These are phyloP conservation scores for Boletus fagicola DNA, from an alignment of 768 basidiomycete genomes.

Conservation along the genomic window DNA sequence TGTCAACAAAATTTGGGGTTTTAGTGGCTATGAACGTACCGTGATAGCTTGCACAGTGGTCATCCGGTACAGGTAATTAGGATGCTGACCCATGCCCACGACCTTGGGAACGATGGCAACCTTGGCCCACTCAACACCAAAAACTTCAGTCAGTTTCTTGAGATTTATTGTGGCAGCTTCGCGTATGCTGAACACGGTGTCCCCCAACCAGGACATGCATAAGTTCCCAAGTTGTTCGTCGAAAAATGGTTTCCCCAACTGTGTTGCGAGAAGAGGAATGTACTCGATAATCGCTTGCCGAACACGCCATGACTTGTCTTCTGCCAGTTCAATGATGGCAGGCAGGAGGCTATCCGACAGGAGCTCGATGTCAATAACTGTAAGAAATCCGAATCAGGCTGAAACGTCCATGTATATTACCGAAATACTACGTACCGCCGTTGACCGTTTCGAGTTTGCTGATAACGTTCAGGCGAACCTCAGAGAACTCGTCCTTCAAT, in stretches of 20 bases:
- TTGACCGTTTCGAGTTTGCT: slow-evolving; percentile 98
- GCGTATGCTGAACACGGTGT: slow-evolving; percentile 97
- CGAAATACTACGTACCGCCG: slow-evolving; percentile 53
- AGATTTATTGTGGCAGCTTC: slow-evolving; percentile 98
- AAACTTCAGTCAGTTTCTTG: slow-evolving; percentile 96
- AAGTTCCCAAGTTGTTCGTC: slow-evolving; percentile 95
- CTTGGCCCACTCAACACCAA: slow-evolving; percentile 97
- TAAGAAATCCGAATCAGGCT: slow-evolving; percentile 10
- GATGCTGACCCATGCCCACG: slow-evolving; percentile 94
- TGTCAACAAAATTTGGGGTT: slow-evolving; percentile 4
- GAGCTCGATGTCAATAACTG: slow-evolving; percentile 97
- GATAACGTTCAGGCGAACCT: slow-evolving; percentile 96
- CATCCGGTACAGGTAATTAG: slow-evolving; percentile 97
- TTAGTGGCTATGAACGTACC: slow-evolving; percentile 45
- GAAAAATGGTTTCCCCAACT: slow-evolving; percentile 94
- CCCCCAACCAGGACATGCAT: slow-evolving; percentile 99
- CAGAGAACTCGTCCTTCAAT: slow-evolving; percentile 97
- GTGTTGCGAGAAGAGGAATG: slow-evolving; percentile 97
- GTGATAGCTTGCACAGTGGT: slow-evolving; percentile 98
- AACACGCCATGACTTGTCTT: slow-evolving; percentile 99
- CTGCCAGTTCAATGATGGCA: slow-evolving; percentile 95
- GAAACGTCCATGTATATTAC: neutral
- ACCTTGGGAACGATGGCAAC: slow-evolving; percentile 94
- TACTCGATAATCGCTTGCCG: slow-evolving; percentile 99
- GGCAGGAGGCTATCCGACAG: slow-evolving; percentile 93